Percentiles rank a stretch among this genome's conserved stretches.
phyloP scores from a whole-genome alignment of 2,329 filamentous ascomycete genomes.

The Paracoccidioides lutzii region DNA sequence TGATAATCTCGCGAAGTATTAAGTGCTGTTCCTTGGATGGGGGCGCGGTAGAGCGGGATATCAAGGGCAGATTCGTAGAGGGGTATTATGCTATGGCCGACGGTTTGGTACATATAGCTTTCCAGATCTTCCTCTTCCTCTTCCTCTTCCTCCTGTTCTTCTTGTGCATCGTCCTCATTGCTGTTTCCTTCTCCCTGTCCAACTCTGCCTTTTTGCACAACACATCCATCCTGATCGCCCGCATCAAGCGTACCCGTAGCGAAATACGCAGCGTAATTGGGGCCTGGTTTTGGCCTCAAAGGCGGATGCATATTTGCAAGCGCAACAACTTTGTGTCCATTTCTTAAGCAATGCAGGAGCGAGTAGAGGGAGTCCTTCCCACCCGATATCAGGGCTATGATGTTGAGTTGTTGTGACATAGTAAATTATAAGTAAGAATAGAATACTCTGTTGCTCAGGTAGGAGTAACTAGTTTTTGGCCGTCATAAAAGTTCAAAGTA shows the following conservation, averaged over 20 bases:
- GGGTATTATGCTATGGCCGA: slow-evolving; percentile 76
- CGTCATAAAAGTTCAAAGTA: too few species aligned
- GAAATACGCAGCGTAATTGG: background rate
- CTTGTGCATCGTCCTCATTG: slow-evolving; percentile 12
- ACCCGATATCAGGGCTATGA: slow-evolving; percentile 86
- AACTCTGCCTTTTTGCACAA: slow-evolving; percentile 6
- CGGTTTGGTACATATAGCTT: slow-evolving; percentile 99
- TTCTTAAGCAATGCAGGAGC: slow-evolving; percentile 73
- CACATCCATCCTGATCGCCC: slow-evolving; percentile 21
- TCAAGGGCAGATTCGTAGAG: slow-evolving; percentile 68
- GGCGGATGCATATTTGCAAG: slow-evolving; percentile 75
- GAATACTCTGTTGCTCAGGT: background rate
- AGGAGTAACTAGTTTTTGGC: too few species aligned
- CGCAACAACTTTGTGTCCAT: slow-evolving; percentile 75
- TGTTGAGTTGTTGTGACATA: slow-evolving; percentile 40
- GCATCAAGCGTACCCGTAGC: slow-evolving; percentile 5
- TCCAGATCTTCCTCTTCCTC: slow-evolving; percentile 57
- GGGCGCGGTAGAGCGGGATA: slow-evolving; percentile 69
- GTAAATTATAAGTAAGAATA: background rate
- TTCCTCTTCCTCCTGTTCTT: slow-evolving; percentile 22
- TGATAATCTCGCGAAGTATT: slow-evolving; percentile 61
- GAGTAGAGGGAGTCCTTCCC: slow-evolving; percentile 97
- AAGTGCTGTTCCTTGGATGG: slow-evolving; percentile 59
- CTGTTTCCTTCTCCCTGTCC: slow-evolving; percentile 21
- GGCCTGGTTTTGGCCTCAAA: slow-evolving; percentile 1